These are phyloP conservation scores for Wickerhamiella vanderwaltii DNA, from an alignment of 805 yeast species.

Conservation along the genomic window DNA sequence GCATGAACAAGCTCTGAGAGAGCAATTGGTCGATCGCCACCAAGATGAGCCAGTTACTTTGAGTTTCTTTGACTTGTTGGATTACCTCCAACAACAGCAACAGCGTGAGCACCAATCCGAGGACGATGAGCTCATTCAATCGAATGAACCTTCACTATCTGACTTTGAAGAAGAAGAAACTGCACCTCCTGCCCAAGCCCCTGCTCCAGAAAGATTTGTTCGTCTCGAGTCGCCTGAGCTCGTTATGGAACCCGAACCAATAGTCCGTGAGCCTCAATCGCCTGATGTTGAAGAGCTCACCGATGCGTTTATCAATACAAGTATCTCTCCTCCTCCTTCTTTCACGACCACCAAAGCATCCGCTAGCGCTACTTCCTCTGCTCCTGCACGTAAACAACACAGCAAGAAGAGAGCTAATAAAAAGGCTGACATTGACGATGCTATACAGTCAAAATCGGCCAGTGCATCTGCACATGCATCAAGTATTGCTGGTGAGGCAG, in stretches of 20 bases:
- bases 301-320: no score
- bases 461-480: neutral
- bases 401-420: no score
- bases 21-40: constrained; percentile 5
- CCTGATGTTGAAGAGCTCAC: neutral
- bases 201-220: neutral
- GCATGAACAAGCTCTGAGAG: constrained; percentile 2
- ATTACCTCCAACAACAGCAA: neutral
- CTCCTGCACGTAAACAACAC: neutral
- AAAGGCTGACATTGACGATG: no score
- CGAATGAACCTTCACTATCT: no score
- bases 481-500: neutral
- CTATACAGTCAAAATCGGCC: no score
- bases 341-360: neutral
- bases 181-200: neutral
- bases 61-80: neutral
- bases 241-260: neutral
- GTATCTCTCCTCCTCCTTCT: neutral
- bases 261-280: neutral
- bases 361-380: neutral
- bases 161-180: neutral
- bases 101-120: neutral
- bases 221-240: neutral
- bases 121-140: no score
- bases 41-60: constrained; percentile 2